phyloP scores from a whole-genome alignment of 176 grass and related monocot genomes.

The Echinochloa phyllopogon region DNA sequence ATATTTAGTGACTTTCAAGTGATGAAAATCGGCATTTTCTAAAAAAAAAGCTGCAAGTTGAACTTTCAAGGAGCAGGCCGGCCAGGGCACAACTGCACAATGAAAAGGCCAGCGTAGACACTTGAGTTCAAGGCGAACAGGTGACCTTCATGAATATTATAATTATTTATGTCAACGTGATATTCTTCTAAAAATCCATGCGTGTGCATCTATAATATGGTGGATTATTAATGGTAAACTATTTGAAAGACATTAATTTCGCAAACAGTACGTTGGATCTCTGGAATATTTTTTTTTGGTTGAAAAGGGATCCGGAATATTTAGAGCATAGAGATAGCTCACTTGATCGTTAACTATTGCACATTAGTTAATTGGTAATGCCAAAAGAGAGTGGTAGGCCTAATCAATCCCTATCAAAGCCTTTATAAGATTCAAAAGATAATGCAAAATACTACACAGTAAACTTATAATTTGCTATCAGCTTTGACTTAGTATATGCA shows the following conservation, averaged over 20 bases:
- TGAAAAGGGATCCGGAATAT: background rate
- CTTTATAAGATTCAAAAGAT: background rate
- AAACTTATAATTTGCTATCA: background rate
- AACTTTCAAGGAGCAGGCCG: background rate
- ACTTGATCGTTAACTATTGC: background rate
- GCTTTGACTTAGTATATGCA: conserved; percentile 37
- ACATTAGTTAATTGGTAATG: background rate
- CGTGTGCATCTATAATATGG: no score
- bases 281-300: no score
- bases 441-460: background rate
- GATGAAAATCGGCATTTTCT: background rate
- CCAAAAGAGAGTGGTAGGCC: background rate
- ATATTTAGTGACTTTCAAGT: background rate
- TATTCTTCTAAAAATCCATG: background rate
- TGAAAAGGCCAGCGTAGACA: no score
- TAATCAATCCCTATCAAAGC: background rate
- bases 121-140: no score
- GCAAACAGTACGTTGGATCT: no score
- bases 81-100: background rate
- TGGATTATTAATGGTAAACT: no score
- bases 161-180: background rate
- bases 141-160: background rate
- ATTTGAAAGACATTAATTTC: background rate
- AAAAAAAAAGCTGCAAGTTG: background rate
- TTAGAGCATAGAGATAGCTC: background rate